phyloP scores from a whole-genome alignment of 2,329 filamentous ascomycete species.

The Fusarium euwallaceae region DNA sequence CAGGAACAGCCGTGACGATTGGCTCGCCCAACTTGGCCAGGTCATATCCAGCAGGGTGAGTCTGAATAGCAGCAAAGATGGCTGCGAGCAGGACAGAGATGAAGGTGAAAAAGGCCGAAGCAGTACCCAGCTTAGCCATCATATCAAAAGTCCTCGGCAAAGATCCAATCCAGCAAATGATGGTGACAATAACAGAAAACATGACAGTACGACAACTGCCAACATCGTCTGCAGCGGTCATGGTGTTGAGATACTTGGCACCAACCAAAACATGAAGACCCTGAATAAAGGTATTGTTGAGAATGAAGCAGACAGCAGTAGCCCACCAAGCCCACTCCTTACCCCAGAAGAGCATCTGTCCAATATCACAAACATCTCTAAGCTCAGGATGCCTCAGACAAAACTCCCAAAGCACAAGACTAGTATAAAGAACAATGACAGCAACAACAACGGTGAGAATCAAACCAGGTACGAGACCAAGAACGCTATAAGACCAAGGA shows the following conservation, averaged over 20 bases:
- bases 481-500: constrained; percentile 89
- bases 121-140: constrained; percentile 82
- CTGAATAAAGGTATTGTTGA: constrained; percentile 95
- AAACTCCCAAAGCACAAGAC: constrained; percentile 77
- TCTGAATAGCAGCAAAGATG: constrained; percentile 83
- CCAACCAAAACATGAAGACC: constrained; percentile 85
- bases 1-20: constrained; percentile 76
- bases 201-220: constrained; percentile 80
- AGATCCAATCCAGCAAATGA: constrained; percentile 83
- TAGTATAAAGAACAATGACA: constrained; percentile 83
- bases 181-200: constrained; percentile 80
- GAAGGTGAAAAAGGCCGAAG: constrained; percentile 89
- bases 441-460: constrained; percentile 87
- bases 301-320: constrained; percentile 86
- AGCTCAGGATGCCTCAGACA: constrained; percentile 92
- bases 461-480: constrained; percentile 86
- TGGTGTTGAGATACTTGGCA: constrained; percentile 90
- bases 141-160: constrained; percentile 88
- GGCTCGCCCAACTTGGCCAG: constrained; percentile 69
- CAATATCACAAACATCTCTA: constrained; percentile 93
- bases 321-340: constrained; percentile 78
- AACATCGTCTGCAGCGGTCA: constrained; percentile 75
- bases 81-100: constrained; percentile 87
- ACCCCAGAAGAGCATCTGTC: constrained; percentile 94
- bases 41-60: constrained; percentile 77